Conservation (phyloP, 352 stramenopile species). For the Phytophthora colocasiae region DNA sequence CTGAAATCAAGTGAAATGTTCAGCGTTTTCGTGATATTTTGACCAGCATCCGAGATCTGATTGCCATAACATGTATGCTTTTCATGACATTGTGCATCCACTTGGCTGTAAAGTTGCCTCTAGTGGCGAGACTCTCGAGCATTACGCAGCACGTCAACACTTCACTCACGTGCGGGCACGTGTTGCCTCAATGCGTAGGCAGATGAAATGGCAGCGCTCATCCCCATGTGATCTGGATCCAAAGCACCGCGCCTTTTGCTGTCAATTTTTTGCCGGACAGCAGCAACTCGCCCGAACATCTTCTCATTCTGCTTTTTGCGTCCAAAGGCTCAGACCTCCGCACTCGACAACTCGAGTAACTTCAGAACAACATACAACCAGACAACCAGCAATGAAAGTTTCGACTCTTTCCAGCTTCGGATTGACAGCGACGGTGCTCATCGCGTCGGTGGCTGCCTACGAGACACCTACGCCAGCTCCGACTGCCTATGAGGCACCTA, state of each 20-base stretch:
- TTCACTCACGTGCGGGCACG: slow-evolving; percentile 2
- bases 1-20: slow-evolving; percentile 19
- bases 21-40: slow-evolving; percentile 17
- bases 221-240: slow-evolving; percentile 22
- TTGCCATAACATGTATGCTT: not conserved
- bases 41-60: slow-evolving; percentile 2
- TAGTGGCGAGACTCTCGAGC: not conserved
- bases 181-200: slow-evolving; percentile 7
- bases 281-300: slow-evolving; percentile 1
- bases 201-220: slow-evolving; percentile 5
- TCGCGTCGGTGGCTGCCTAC: slow-evolving; percentile 16
- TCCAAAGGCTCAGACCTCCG: not conserved
- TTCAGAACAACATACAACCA: slow-evolving; percentile 1
- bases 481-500: slow-evolving; percentile 10
- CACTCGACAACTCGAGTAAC: not conserved
- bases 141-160: not conserved
- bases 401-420: slow-evolving; percentile 26
- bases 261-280: not conserved
- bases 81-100: slow-evolving; percentile 24
- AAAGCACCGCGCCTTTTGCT: slow-evolving; percentile 18
- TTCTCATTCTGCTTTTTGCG: slow-evolving; percentile 1
- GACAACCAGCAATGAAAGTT: slow-evolving; percentile 35
- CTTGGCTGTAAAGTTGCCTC: not conserved
- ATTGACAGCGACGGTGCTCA: slow-evolving; percentile 9
- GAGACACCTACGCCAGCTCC: slow-evolving; percentile 13